phyloP scores from a whole-genome alignment of 495 filamentous ascomycete species.

The Cryomyces antarcticus region DNA sequence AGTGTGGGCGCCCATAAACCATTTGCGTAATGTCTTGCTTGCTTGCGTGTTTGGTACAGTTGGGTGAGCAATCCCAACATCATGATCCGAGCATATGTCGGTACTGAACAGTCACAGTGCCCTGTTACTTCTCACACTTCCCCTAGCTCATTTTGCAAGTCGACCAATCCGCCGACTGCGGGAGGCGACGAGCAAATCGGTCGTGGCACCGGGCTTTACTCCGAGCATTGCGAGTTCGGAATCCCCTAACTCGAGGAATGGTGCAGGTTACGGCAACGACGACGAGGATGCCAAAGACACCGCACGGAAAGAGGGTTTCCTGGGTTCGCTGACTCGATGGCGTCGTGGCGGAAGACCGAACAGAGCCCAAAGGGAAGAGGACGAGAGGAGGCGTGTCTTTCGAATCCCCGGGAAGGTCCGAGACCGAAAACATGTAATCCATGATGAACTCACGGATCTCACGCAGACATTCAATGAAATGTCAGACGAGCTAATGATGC shows the following conservation, averaged over 20 bases:
- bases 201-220: slow-evolving; percentile 36
- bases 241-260: neutral
- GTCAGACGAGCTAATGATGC: slow-evolving; percentile 72
- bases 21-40: slow-evolving; percentile 55
- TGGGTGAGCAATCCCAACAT: slow-evolving; percentile 16
- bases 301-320: slow-evolving; percentile 26
- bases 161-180: slow-evolving; percentile 60
- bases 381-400: slow-evolving; percentile 35
- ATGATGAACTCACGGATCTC: slow-evolving; percentile 75
- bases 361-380: slow-evolving; percentile 10
- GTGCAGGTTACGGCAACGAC: slow-evolving; percentile 6
- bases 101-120: slow-evolving; percentile 6
- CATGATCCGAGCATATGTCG: too few relatives aligned
- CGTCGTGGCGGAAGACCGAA: neutral
- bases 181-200: slow-evolving; percentile 56
- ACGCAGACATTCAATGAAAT: slow-evolving; percentile 83
- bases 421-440: slow-evolving; percentile 50
- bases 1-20: slow-evolving; percentile 52
- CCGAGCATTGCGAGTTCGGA: too few relatives aligned
- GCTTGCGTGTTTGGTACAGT: slow-evolving; percentile 70
- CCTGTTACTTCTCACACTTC: slow-evolving; percentile 44
- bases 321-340: slow-evolving; percentile 17
- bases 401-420: slow-evolving; percentile 69
- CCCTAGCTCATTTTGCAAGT: slow-evolving; percentile 60
- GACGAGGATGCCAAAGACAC: slow-evolving; percentile 15